These are phyloP conservation scores for Didymella pinodella DNA, from an alignment of 2,329 filamentous ascomycete species.

Conservation along the genomic window DNA sequence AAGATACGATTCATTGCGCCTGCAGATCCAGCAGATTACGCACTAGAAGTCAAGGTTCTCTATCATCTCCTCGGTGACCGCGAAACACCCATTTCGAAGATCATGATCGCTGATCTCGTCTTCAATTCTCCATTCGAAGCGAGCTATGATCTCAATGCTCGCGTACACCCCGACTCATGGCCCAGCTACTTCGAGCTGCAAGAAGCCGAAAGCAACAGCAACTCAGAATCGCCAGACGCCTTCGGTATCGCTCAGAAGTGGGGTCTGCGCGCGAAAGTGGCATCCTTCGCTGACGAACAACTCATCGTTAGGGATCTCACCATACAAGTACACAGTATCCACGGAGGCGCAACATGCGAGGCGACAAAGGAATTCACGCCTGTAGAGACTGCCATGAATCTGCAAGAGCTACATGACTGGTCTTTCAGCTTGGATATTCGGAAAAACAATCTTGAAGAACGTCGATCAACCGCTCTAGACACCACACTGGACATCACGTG, in stretches of 20 bases:
- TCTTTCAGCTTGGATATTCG: conserved; percentile 77
- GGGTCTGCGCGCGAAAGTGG: conserved; percentile 74
- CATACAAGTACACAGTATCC: conserved; percentile 67
- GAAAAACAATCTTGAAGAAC: conserved; percentile 82
- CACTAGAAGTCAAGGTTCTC: conserved; percentile 74
- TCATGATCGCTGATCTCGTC: conserved; percentile 71
- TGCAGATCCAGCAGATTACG: conserved; percentile 63
- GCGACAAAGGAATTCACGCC: conserved; percentile 43
- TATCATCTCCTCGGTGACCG: conserved; percentile 83
- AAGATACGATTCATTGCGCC: conserved; percentile 53
- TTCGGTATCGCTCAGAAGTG: conserved; percentile 81
- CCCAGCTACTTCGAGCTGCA: conserved; percentile 81
- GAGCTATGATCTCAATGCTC: conserved; percentile 85
- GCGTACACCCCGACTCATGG: conserved; percentile 80
- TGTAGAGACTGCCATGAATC: conserved; percentile 58
- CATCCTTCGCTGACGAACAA: conserved; percentile 76
- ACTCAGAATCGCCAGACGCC: conserved; percentile 47
- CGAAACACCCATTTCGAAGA: conserved; percentile 81
- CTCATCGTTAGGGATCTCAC: conserved; percentile 70
- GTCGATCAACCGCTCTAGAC: conserved; percentile 76
- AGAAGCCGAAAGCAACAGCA: conserved; percentile 46
- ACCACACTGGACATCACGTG: conserved; percentile 79
- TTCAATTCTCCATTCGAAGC: conserved; percentile 89
- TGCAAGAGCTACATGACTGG: conserved; percentile 74
- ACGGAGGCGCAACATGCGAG: conserved; percentile 68